Percentiles rank a stretch among this genome's conserved stretches.
Evolutionary conservation across 148 eudicot genomes (phyloP).

Genomic region (Rhododendron molle): DNA sequence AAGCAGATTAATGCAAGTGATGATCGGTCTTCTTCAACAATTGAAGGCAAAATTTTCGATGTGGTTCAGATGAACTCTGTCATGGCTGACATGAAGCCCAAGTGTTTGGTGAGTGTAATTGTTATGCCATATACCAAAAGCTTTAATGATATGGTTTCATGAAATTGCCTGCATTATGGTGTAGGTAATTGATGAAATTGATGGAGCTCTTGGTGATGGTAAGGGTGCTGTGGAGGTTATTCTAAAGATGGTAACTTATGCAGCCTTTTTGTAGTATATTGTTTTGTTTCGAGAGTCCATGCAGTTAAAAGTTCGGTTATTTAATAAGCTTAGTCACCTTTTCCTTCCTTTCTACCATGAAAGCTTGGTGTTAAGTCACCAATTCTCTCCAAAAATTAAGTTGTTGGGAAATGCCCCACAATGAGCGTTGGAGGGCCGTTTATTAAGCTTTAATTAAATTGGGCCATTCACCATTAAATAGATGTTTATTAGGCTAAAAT

Average conservation of each 20-base stretch:
- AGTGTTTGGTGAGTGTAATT: constrained; percentile 72
- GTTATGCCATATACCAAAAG: neutral
- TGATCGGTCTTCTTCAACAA: constrained; percentile 75
- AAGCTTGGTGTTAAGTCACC: neutral
- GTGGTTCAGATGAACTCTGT: constrained; percentile 97
- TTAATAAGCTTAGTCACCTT: constrained; percentile 6
- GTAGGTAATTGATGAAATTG: constrained; percentile 97
- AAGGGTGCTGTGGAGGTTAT: constrained; percentile 95
- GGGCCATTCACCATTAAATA: too few relatives aligned
- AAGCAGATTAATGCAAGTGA: constrained; percentile 95
- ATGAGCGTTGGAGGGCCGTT: too few relatives aligned
- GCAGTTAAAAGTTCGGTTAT: neutral
- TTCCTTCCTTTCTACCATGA: neutral
- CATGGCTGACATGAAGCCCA: constrained; percentile 84
- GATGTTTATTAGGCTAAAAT: too few relatives aligned
- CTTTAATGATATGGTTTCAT: neutral
- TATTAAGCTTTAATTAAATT: too few relatives aligned
- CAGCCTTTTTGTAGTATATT: neutral
- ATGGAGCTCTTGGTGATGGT: constrained; percentile 98
- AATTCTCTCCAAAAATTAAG: neutral
- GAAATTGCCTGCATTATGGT: constrained; percentile 7
- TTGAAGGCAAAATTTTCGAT: constrained; percentile 84
- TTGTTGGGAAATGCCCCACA: neutral
- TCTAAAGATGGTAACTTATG: constrained; percentile 65
- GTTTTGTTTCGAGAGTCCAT: neutral